These are phyloP conservation scores for Sporothrix phasma DNA, from an alignment of 2,329 filamentous ascomycete species.

Conservation along the genomic window DNA sequence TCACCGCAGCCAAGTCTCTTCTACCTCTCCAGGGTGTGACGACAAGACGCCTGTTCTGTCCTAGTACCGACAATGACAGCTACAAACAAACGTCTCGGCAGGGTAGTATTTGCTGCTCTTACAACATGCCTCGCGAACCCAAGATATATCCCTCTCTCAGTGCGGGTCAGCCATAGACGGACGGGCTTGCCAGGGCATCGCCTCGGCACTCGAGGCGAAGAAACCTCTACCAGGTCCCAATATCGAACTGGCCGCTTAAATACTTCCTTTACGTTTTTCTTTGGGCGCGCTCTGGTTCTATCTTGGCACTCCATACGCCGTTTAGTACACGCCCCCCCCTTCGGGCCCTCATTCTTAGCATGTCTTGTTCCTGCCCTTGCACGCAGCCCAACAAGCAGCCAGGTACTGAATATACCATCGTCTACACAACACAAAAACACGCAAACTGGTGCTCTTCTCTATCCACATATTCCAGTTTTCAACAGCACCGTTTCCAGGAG, in stretches of 20 bases:
- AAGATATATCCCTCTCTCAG: conserved; percentile 5
- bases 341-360: background rate
- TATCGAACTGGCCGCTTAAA: conserved; percentile 13
- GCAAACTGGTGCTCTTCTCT: conserved; percentile 2
- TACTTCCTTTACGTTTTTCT: background rate
- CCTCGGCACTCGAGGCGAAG: conserved; percentile 11
- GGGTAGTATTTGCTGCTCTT: conserved; percentile 7
- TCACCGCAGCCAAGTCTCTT: background rate
- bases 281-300: background rate
- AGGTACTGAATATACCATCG: conserved; percentile 11
- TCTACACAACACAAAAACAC: conserved; percentile 3
- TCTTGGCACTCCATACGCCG: conserved; percentile 4
- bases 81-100: conserved; percentile 13
- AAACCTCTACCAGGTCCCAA: conserved; percentile 16
- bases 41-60: conserved; percentile 11
- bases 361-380: conserved; percentile 10
- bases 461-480: background rate
- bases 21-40: background rate
- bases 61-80: conserved; percentile 15
- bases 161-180: conserved; percentile 4
- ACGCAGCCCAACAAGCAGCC: conserved; percentile 9
- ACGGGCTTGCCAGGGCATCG: conserved; percentile 9
- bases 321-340: background rate
- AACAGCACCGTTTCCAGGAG: conserved; percentile 3
- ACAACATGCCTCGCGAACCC: background rate